Evolutionary conservation across 169 alveolate genomes (phyloP), one percentile per base, ranked within the genome.

Genomic region (Cryptosporidium viatorum): DNA sequence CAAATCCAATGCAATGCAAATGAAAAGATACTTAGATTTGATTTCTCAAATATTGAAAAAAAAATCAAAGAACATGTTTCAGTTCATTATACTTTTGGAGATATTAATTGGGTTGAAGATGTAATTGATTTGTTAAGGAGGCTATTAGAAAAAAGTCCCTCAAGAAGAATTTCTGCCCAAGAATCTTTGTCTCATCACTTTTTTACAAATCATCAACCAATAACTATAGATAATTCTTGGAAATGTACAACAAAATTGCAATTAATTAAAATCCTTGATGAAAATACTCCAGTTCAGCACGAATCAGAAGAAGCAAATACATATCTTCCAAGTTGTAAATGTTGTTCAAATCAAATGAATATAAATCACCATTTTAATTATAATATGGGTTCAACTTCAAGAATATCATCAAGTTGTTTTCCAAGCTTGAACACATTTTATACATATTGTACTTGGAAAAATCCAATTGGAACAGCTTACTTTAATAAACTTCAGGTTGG

Each of bases 1-100:
- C 89, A 80, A 65, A 39, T 80, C 23, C 62, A 80, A 5, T 80
- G 89, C 62, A 67, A 80, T 59, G 89, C 89, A 60, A 80, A 59
- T 65, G 89, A 80, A 62, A 80, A 80, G 62, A 80, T 80, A 43
- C 39, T 80, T n/a, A 62, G 70, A 62, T 80, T 80, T 80, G 75
- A 80, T 41, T 60, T 80, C 45, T 18, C 39, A 23, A 26, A 7
- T 9, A 48, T 80, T 43, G 89, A 80, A 48, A 59, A 80, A 62
- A 69, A 65, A 65, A 29, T 80, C 14, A 62, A 45, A 62, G 74
- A 59, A 16, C 89, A 80, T 33, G 37, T 62, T 8, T 41, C 55
- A 33, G 37, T 5, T 26, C 18, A 60, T 43, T 65, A 62, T 62
- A 21, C 69, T 80, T 31, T 23, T 33, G 51, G 39, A n/a, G 89